phyloP scores from a whole-genome alignment of 495 filamentous ascomycete genomes.

The Penicillium pancosmium region DNA sequence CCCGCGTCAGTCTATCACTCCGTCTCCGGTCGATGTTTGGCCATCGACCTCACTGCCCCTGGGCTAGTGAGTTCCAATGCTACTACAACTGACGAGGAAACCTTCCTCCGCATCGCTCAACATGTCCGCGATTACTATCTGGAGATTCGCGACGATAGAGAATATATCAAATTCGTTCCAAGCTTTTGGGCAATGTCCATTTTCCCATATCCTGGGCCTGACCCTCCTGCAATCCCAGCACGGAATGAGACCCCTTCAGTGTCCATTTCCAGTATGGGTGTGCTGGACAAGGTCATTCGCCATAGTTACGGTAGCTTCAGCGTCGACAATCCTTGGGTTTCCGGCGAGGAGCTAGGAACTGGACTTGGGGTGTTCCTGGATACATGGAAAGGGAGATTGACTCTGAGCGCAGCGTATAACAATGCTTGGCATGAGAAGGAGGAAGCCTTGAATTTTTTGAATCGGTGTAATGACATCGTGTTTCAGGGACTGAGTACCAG shows the following conservation, averaged over 20 bases:
- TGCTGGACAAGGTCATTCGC: constrained; percentile 15
- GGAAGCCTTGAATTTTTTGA: neutral
- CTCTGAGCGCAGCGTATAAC: constrained; percentile 43
- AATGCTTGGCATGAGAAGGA: constrained; percentile 34
- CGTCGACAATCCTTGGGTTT: constrained; percentile 42
- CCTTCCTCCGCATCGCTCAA: neutral
- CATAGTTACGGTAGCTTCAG: constrained; percentile 27
- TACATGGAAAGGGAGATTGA: constrained; percentile 35
- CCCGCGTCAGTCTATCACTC: neutral
- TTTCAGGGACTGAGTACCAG: neutral
- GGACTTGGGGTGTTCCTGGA: constrained; percentile 42
- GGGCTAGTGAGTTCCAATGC: neutral
- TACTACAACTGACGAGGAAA: neutral
- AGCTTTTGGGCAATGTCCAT: constrained; percentile 22
- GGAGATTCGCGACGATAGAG: constrained; percentile 21
- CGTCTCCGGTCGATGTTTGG: neutral
- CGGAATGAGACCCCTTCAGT: constrained; percentile 12
- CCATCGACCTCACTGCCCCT: neutral
- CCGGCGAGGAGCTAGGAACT: constrained; percentile 41
- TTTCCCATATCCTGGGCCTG: constrained; percentile 22
- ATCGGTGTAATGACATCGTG: neutral
- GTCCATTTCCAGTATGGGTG: neutral
- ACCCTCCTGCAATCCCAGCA: constrained; percentile 27
- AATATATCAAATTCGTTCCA: constrained; percentile 17
- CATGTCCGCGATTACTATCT: neutral